A percentile compares a stretch with the other conserved stretches of the same genome.
These are phyloP conservation scores for Penicillium daleae DNA, from an alignment of 495 filamentous ascomycete species.

Conservation along the genomic window DNA sequence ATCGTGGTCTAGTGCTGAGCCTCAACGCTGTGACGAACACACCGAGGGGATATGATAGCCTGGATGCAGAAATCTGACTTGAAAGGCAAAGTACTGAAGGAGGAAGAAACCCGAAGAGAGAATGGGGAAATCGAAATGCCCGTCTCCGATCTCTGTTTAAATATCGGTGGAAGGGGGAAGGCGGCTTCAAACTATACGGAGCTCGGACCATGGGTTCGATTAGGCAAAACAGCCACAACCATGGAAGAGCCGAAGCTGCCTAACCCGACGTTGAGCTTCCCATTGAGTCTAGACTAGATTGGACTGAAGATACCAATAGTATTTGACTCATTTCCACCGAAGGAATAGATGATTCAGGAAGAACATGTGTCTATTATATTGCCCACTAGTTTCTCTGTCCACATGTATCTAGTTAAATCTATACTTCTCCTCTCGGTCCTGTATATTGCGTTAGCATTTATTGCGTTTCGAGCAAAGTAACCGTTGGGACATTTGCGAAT, in stretches of 20 bases:
- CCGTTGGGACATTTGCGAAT: neutral
- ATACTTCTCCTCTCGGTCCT: constrained; percentile 32
- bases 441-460: neutral
- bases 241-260: constrained; percentile 7
- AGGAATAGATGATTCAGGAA: neutral
- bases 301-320: neutral
- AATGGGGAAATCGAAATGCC: neutral
- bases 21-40: neutral
- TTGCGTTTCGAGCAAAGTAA: neutral
- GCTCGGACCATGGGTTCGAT: neutral
- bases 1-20: neutral
- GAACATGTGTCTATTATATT: neutral
- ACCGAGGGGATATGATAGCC: neutral
- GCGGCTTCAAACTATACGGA: neutral
- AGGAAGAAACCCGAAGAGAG: neutral
- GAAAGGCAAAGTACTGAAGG: neutral
- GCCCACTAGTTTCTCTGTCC: neutral
- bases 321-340: too few relatives aligned
- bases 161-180: neutral
- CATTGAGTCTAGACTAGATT: neutral
- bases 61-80: neutral
- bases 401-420: constrained; percentile 16
- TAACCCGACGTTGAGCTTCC: neutral
- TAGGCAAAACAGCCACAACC: constrained; percentile 2
- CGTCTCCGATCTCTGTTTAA: neutral